These are phyloP conservation scores for Myxozyma mucilagina DNA, from an alignment of 805 yeast species.

Conservation along the genomic window DNA sequence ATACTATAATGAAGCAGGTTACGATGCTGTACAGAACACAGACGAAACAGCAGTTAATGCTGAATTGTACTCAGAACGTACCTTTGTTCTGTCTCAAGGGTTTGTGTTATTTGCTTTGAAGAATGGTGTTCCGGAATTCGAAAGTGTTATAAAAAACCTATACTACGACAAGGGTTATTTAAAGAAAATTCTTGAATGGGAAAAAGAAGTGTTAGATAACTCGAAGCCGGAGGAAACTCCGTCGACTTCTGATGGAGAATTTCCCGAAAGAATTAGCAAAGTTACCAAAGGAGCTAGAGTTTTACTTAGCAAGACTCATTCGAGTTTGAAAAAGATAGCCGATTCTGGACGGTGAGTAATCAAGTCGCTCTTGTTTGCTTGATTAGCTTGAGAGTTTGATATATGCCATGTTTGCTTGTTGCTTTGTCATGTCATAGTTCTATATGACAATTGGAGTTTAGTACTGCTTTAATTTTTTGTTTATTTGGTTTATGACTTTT, in stretches of 20 bases:
- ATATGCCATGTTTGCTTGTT: background rate
- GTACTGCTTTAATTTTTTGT: background rate
- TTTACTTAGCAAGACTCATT: slow-evolving; percentile 14
- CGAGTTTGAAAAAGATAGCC: background rate
- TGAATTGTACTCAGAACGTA: slow-evolving; percentile 23
- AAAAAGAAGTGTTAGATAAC: slow-evolving; percentile 15
- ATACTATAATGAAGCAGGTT: slow-evolving; percentile 31
- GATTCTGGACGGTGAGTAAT: background rate
- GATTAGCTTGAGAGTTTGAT: background rate
- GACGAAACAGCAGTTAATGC: slow-evolving; percentile 24
- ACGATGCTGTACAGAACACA: slow-evolving; percentile 26
- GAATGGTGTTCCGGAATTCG: slow-evolving; percentile 18
- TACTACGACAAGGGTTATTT: slow-evolving; percentile 11
- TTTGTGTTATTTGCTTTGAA: slow-evolving; percentile 25
- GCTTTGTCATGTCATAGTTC: background rate
- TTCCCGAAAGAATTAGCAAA: slow-evolving; percentile 6
- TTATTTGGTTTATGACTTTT: background rate
- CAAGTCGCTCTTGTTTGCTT: background rate
- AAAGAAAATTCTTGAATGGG: slow-evolving; percentile 20
- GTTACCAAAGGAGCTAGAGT: slow-evolving; percentile 27
- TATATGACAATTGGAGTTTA: background rate
- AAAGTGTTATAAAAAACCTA: slow-evolving; percentile 10
- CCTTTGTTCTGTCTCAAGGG: slow-evolving; percentile 29
- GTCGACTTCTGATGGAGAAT: background rate
- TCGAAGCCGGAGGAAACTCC: background rate